phyloP scores from a whole-genome alignment of 305 asterid genomes.

The Ilex paraguariensis region DNA sequence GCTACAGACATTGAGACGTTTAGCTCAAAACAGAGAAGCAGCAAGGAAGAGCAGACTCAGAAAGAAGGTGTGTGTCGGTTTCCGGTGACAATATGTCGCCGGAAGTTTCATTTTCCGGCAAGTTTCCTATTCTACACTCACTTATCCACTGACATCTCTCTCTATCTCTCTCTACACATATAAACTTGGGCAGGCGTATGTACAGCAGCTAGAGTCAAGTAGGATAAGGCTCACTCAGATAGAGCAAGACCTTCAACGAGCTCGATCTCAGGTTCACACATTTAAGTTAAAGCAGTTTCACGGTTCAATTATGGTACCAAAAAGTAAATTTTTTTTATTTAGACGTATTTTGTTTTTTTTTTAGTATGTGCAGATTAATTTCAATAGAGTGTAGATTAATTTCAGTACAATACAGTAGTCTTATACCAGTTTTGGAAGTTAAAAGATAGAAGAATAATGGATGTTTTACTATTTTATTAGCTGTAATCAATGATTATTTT shows the following conservation, averaged over 20 bases:
- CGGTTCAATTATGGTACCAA: no score
- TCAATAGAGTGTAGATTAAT: no score
- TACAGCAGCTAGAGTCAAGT: conserved; percentile 92
- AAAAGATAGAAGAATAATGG: neutral
- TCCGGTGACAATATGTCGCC: no score
- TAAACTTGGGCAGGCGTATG: conserved; percentile 60
- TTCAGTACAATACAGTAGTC: no score
- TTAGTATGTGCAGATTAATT: no score
- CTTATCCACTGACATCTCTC: neutral
- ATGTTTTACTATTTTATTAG: neutral
- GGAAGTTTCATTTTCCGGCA: no score
- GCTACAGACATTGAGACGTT: conserved; percentile 85
- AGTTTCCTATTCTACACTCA: no score
- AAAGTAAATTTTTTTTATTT: no score
- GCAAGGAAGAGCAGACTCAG: conserved; percentile 96
- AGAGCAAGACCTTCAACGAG: conserved; percentile 91
- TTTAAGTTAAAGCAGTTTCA: neutral
- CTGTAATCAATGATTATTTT: conserved; percentile 13
- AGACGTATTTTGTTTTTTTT: no score
- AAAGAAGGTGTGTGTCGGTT: conserved; percentile 53
- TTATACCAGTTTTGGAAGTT: neutral
- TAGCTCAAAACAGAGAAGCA: conserved; percentile 99
- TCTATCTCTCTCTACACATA: neutral
- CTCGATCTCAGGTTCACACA: conserved; percentile 67
- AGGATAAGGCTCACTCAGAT: conserved; percentile 84